Evolutionary conservation across 176 grass and related monocot species (phyloP).

Genomic region (Bolboschoenus planiculmis): DNA sequence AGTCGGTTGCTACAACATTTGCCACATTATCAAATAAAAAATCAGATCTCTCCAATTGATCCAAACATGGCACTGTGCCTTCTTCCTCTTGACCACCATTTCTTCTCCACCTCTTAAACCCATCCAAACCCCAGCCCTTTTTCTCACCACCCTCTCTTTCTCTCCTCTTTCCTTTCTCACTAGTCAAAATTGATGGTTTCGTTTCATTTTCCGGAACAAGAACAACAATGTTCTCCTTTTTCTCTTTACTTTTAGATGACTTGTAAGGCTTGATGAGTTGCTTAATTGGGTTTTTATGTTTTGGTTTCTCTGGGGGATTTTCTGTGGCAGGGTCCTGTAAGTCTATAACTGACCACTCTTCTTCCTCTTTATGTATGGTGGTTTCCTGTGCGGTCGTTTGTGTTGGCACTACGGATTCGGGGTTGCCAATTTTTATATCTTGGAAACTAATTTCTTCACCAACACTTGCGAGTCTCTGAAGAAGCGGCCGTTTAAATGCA

Average conservation of each 20-base stretch:
- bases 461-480: conserved; percentile 59
- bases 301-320: conserved; percentile 34
- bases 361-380: conserved; percentile 2
- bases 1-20: background rate
- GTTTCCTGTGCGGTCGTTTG: background rate
- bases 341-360: conserved; percentile 90
- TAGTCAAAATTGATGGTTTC: conserved; percentile 5
- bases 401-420: background rate
- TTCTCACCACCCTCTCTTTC: conserved; percentile 26
- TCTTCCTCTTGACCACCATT: conserved; percentile 26
- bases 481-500: conserved; percentile 62
- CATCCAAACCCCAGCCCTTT: conserved; percentile 68
- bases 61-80: conserved; percentile 6
- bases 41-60: conserved; percentile 11
- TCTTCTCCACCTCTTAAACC: conserved; percentile 89
- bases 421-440: conserved; percentile 36
- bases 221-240: conserved; percentile 49
- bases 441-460: conserved; percentile 61
- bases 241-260: conserved; percentile 50
- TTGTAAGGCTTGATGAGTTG: conserved; percentile 35
- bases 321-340: conserved; percentile 45
- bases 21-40: background rate
- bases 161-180: conserved; percentile 31
- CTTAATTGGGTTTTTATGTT: conserved; percentile 43
- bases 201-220: conserved; percentile 25